Conservation (phyloP, 2,329 filamentous ascomycete genomes). For the Venturia oleaginea region DNA sequence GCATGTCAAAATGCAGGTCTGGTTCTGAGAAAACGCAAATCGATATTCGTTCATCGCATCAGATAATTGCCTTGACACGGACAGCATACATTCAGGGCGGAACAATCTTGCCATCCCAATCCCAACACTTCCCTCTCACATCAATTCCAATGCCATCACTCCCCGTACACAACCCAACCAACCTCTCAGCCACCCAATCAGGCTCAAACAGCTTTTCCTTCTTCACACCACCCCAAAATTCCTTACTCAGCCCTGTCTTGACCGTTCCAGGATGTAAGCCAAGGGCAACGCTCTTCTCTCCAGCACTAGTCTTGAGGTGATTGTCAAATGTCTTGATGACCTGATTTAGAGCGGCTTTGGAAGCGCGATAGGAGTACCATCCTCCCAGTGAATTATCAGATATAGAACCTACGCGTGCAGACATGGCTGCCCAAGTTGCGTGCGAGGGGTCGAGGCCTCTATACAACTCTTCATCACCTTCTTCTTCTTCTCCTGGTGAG, state of each 20-base stretch:
- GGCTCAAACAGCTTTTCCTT: constrained; percentile 56
- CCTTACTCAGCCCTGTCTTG: constrained; percentile 60
- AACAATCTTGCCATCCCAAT: constrained; percentile 31
- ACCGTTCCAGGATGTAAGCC: constrained; percentile 75
- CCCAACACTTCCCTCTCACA: constrained; percentile 31
- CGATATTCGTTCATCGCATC: no score
- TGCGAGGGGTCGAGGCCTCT: constrained; percentile 37
- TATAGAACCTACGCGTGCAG: constrained; percentile 67
- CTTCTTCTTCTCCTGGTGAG: constrained; percentile 13
- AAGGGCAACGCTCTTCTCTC: constrained; percentile 56
- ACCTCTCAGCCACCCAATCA: constrained; percentile 55
- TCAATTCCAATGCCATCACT: constrained; percentile 48
- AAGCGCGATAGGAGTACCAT: constrained; percentile 74
- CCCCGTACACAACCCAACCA: constrained; percentile 37
- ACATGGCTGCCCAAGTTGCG: constrained; percentile 65
- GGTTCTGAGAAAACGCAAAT: no score
- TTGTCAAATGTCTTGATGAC: constrained; percentile 64
- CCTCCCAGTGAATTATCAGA: constrained; percentile 65
- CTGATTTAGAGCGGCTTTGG: constrained; percentile 66
- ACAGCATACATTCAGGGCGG: constrained; percentile 22
- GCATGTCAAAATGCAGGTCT: no score
- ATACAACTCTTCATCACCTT: constrained; percentile 17
- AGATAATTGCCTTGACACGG: no score
- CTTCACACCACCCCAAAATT: constrained; percentile 60
- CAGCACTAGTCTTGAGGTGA: constrained; percentile 48